Conservation (phyloP, 805 yeast species). For the Ogataea nonfermentans region DNA sequence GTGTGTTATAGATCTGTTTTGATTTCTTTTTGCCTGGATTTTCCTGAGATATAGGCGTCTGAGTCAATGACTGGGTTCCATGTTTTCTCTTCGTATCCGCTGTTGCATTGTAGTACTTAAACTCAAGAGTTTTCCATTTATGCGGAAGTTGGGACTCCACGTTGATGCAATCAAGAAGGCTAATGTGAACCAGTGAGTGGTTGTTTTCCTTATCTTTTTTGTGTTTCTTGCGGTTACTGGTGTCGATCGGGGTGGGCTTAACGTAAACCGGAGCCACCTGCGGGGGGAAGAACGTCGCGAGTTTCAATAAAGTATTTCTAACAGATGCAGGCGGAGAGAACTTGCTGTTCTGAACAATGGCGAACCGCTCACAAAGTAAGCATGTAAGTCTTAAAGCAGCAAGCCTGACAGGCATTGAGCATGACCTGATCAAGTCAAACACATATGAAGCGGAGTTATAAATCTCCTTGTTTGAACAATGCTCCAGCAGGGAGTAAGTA, state of each 20-base stretch:
- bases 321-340: slow-evolving; percentile 43
- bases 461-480: slow-evolving; percentile 64
- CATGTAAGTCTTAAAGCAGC: slow-evolving; percentile 51
- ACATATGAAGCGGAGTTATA: slow-evolving; percentile 68
- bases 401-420: slow-evolving; percentile 57
- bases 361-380: slow-evolving; percentile 61
- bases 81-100: slow-evolving; percentile 10
- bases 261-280: slow-evolving; percentile 34
- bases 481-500: slow-evolving; percentile 60
- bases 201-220: slow-evolving; percentile 13
- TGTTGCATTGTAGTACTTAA: slow-evolving; percentile 45
- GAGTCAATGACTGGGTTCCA: slow-evolving; percentile 1
- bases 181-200: slow-evolving; percentile 22
- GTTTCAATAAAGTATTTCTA: slow-evolving; percentile 46
- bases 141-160: slow-evolving; percentile 43
- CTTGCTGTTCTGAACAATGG: slow-evolving; percentile 42
- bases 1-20: slow-evolving; percentile 22
- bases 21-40: slow-evolving; percentile 17
- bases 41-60: slow-evolving; percentile 10
- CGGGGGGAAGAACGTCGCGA: slow-evolving; percentile 44
- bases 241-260: slow-evolving; percentile 15
- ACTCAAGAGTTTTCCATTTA: slow-evolving; percentile 56
- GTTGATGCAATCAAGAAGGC: slow-evolving; percentile 31
- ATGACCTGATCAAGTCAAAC: slow-evolving; percentile 54
- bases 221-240: slow-evolving; percentile 28